These are phyloP conservation scores for Calvatia gigantea DNA, from an alignment of 768 basidiomycete genomes.

Conservation along the genomic window DNA sequence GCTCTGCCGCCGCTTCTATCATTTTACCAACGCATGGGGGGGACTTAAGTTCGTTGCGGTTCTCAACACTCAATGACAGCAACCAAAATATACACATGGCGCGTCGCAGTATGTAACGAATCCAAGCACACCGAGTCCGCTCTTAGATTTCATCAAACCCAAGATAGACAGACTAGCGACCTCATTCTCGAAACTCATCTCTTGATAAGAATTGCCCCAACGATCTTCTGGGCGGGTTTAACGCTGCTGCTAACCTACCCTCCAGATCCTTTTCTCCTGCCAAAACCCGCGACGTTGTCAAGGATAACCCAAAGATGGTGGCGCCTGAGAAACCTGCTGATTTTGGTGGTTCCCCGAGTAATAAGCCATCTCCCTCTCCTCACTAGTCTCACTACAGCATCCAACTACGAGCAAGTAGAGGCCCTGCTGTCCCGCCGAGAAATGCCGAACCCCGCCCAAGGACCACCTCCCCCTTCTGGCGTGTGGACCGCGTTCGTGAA, in stretches of 20 bases:
- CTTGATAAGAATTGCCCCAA: background rate
- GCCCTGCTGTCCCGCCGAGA: no score
- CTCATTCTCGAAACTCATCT: background rate
- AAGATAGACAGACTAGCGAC: background rate
- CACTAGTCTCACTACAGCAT: background rate
- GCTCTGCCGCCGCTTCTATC: no score
- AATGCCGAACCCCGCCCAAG: no score
- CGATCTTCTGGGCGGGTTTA: no score
- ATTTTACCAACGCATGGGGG: no score
- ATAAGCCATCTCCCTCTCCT: background rate
- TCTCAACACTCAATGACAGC: background rate
- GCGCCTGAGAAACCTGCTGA: background rate
- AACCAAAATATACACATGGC: background rate
- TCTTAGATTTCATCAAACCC: background rate
- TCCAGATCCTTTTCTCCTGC: background rate
- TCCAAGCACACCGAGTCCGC: background rate
- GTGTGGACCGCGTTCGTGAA: no score
- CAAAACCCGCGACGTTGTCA: background rate
- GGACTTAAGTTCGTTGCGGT: no score
- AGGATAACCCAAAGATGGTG: background rate
- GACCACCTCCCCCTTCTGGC: no score
- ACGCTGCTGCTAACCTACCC: no score
- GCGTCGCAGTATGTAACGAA: background rate
- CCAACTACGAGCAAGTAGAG: no score
- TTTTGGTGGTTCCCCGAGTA: background rate